Evolutionary conservation across 2,329 filamentous ascomycete genomes (phyloP).

Genomic region (Talaromyces sp.): DNA sequence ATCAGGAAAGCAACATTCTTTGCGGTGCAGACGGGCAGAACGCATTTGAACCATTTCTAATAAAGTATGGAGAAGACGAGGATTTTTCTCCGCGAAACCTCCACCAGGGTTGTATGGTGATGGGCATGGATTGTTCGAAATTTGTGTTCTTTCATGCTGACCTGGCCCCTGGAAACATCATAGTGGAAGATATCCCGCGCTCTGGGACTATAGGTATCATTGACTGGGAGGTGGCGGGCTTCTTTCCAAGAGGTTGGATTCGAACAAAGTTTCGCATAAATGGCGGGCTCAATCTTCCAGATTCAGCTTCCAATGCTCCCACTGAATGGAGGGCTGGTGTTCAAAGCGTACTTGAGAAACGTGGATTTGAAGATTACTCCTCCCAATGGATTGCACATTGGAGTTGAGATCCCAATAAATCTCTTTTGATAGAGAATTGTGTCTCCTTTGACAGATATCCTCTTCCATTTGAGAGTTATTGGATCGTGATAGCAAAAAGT

Average conservation of each 20-base stretch:
- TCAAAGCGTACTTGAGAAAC: too few species aligned
- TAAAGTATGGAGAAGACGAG: neutral
- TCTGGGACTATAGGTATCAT: slow-evolving; percentile 1
- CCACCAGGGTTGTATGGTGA: slow-evolving; percentile 6
- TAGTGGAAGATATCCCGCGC: neutral
- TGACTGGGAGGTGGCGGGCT: slow-evolving; percentile 9
- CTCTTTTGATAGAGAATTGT: too few species aligned
- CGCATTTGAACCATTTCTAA: neutral
- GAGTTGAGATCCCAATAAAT: too few species aligned
- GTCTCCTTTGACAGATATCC: too few species aligned
- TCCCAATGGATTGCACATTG: too few species aligned
- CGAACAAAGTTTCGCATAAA: too few species aligned
- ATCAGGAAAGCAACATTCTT: neutral
- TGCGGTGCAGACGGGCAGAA: slow-evolving; percentile 3
- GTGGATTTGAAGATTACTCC: too few species aligned
- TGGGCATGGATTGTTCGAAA: slow-evolving; percentile 32
- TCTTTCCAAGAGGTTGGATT: slow-evolving; percentile 2
- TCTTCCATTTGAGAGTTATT: too few species aligned
- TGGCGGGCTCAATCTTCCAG: too few species aligned
- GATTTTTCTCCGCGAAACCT: slow-evolving; percentile 12
- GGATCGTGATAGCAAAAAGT: too few species aligned
- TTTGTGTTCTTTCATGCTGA: slow-evolving; percentile 24
- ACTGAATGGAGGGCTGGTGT: too few species aligned
- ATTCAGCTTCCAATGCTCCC: too few species aligned
- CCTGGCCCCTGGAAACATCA: slow-evolving; percentile 3